Evolutionary conservation across 805 yeast genomes (phyloP), one percentile per base, ranked within the genome.

Genomic region (Saccharomycopsis fodiens): DNA sequence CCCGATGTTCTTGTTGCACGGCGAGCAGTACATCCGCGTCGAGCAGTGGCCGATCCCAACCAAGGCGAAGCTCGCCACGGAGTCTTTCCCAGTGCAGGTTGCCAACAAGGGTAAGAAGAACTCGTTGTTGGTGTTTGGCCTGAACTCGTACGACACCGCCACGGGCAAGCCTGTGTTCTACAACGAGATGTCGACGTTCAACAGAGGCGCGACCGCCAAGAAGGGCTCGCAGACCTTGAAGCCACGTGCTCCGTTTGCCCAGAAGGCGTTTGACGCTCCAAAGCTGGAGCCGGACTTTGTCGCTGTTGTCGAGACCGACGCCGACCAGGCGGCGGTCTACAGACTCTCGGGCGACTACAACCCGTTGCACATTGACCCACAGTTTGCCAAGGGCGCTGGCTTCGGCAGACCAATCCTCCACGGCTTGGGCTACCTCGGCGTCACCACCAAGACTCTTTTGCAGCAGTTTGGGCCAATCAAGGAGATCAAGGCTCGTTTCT

Each of bases 331-430:
- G 39, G 86, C 95, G 3, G 65, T 89, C 46, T 91, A 91, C 69
- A 78, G 98, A 62, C 70, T 91, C 51, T 82, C 91, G 51, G 97
- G 96, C 45, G 98, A 91, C 69, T 81, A 80, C 64, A 91, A 91
- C 65, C 98, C 98, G 50, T 74, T 91, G 56, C 98, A 89, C 68
- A 82, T 91, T 60, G 97, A 91, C 67, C 97, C 97, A 16, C 70
- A 63, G 25, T 83, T 89, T 65, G 97, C 97, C 13, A 76, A 80
- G 52, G 85, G 85, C 47, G 97, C 91, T 40, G 83, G 82, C 51
- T 91, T 91, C 63, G 79, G 78, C 41, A 67, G 69, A 45, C 98
- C 98, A 41, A 91, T 91, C 55, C 73, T 91, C 54, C 98, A 91
- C 66, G 98, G 98, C 36, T 74, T 91, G 65, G 84, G 94, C 58